These are phyloP conservation scores for Gymnopilus dilepis DNA, from an alignment of 768 basidiomycete genomes.

Conservation along the genomic window DNA sequence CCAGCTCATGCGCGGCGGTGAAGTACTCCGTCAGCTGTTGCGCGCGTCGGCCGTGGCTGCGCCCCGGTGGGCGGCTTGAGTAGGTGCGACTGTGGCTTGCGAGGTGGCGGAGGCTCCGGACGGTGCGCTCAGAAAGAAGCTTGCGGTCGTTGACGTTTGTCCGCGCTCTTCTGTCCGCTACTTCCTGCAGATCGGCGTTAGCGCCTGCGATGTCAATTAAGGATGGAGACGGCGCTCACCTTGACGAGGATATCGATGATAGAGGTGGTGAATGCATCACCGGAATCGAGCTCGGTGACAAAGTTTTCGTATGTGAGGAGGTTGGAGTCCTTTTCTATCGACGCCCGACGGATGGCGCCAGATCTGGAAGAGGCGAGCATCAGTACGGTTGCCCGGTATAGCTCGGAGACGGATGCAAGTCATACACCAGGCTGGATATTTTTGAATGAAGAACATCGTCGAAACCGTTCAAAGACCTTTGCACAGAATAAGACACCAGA, in stretches of 20 bases:
- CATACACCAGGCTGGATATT: slow-evolving; percentile 81
- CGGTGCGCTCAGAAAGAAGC: slow-evolving; percentile 71
- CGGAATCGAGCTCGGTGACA: slow-evolving; percentile 76
- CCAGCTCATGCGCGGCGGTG: slow-evolving; percentile 60
- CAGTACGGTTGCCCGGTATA: slow-evolving; percentile 5
- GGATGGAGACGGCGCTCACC: slow-evolving; percentile 46
- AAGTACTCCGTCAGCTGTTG: slow-evolving; percentile 55
- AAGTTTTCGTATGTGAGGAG: slow-evolving; percentile 76
- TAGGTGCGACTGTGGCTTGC: slow-evolving; percentile 60
- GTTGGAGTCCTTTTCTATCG: slow-evolving; percentile 68
- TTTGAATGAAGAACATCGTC: slow-evolving; percentile 78
- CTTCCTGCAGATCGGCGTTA: slow-evolving; percentile 53
- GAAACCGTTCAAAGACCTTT: slow-evolving; percentile 72
- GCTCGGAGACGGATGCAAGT: slow-evolving; percentile 14
- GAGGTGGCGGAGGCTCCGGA: slow-evolving; percentile 62
- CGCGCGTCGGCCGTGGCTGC: slow-evolving; percentile 43
- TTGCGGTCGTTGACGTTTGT: slow-evolving; percentile 56
- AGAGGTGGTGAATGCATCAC: slow-evolving; percentile 81
- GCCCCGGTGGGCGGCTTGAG: slow-evolving; percentile 40
- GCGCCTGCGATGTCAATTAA: neutral
- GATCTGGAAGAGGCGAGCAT: slow-evolving; percentile 49
- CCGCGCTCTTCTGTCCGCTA: slow-evolving; percentile 73
- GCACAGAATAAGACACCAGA: slow-evolving; percentile 1
- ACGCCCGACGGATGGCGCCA: slow-evolving; percentile 72
- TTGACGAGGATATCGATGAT: slow-evolving; percentile 80